Evolutionary conservation across 2,329 filamentous ascomycete genomes (phyloP).

Genomic region (Apiospora aurea): DNA sequence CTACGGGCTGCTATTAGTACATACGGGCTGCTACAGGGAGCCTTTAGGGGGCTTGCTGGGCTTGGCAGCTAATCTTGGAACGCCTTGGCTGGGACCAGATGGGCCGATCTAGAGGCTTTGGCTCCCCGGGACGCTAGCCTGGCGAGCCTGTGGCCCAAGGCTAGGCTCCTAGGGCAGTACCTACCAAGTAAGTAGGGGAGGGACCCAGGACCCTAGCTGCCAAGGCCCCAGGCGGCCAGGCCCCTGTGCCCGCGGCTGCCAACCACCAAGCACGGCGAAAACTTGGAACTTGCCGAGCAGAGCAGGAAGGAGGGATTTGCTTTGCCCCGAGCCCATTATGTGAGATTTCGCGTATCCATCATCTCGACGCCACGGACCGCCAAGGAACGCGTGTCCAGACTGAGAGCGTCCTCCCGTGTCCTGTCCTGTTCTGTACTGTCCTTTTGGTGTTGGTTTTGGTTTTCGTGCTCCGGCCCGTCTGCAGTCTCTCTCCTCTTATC

Average conservation of each 20-base stretch:
- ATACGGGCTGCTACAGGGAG: background rate
- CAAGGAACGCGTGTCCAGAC: slow-evolving; percentile 17
- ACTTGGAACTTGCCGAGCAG: slow-evolving; percentile 7
- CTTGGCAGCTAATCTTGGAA: slow-evolving; percentile 17
- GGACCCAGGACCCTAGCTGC: no score
- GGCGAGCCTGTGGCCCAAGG: no score
- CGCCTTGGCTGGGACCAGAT: slow-evolving; percentile 17
- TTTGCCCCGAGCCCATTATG: no score
- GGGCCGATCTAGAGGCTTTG: slow-evolving; percentile 12
- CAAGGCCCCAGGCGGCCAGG: no score
- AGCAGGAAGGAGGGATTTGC: background rate
- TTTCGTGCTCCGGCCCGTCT: no score
- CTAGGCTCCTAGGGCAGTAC: no score
- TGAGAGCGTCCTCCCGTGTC: background rate
- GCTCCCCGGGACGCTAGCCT: background rate
- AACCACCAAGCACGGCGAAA: background rate
- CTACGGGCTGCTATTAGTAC: background rate
- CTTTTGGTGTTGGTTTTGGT: no score
- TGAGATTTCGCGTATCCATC: slow-evolving; percentile 3
- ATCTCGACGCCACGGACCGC: slow-evolving; percentile 12
- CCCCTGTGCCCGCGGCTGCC: background rate
- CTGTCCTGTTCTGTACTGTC: no score
- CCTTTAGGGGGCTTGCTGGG: background rate
- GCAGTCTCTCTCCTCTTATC: background rate
- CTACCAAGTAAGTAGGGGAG: no score